phyloP scores from a whole-genome alignment of 2,329 filamentous ascomycete genomes.

The Zymoseptoria passerinii region DNA sequence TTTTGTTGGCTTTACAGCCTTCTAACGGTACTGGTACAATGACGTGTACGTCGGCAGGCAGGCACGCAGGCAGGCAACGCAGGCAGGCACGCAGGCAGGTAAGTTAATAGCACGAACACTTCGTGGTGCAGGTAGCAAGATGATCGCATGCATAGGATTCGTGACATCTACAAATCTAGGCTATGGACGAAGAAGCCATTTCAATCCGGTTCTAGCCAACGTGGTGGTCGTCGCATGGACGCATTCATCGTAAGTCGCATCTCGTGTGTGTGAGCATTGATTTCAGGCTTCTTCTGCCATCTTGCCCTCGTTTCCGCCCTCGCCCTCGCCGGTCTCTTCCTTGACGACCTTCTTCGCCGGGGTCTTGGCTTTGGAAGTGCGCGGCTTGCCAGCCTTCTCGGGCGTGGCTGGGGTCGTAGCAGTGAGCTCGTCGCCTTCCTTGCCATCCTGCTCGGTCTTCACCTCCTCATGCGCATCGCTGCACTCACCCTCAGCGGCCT shows the following conservation, averaged over 20 bases:
- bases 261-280: not conserved
- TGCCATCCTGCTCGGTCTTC: not conserved
- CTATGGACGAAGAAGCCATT: not conserved
- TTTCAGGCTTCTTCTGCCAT: not conserved
- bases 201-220: not conserved
- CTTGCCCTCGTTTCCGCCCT: not conserved
- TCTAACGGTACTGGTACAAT: too few species aligned
- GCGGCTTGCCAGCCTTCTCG: not conserved
- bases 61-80: too few species aligned
- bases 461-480: not conserved
- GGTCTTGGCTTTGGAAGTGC: not conserved
- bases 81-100: too few species aligned
- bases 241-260: not conserved
- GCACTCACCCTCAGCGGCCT: not conserved
- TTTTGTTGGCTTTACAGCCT: too few species aligned
- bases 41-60: too few species aligned
- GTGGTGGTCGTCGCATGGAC: not conserved
- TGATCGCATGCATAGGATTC: not conserved
- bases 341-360: not conserved
- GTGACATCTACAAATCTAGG: not conserved
- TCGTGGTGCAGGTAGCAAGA: too few species aligned
- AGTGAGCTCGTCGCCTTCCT: not conserved
- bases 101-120: too few species aligned
- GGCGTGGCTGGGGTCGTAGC: too few species aligned
- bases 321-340: not conserved